Base-by-base conservation (phyloP, 345 rosid genomes). In the Murraya koenigii region DNA sequence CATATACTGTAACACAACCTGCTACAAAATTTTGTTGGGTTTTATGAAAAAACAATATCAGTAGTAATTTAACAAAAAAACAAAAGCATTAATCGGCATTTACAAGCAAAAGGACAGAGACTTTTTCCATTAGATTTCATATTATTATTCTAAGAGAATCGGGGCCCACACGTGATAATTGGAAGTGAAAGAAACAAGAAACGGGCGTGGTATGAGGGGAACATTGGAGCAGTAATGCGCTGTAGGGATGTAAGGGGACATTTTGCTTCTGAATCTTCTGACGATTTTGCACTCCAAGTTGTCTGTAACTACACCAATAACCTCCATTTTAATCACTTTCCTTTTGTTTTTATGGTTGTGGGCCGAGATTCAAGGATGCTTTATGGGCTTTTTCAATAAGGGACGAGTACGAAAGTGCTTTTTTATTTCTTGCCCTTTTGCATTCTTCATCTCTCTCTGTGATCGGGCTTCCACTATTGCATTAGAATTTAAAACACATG, bases 161-260 rank as follows among this genome's bases (percentile, higher is more conserved):
- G 20, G 85, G 86, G 54, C 25, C 82, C 82, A 62, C 23, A 5
- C 7, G 68, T 69, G 79, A 84, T 60, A 72, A 76, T 78, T 69
- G 84, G 80, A 66, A 77, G 78, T 59, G 85, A 73, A 75, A 72
- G 78, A 69, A 81, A 11, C 64, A 55, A 68, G 39, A 67, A 75
- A 39, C 4, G 66, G 68, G 85, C 89, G 89, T 86, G 91, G 85
- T 73, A 63, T 79, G 88, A 83, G 74, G 89, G 88, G 82, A 83
- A 88, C 90, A 87, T 77, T 70, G 90, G 79, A 82, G 80, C 93
- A 84, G 93, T 69, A 44, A 80, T 39, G 59, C 26, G 56, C 9
- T 91, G 97, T 88, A 80, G 91, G 96, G 91, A 78, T 84, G 79
- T 55, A 82, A 85, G 90, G 96, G 79, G 87, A 91, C 96, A 91